Base-by-base conservation (phyloP, 805 yeast genomes). In the Candida ovalis region DNA sequence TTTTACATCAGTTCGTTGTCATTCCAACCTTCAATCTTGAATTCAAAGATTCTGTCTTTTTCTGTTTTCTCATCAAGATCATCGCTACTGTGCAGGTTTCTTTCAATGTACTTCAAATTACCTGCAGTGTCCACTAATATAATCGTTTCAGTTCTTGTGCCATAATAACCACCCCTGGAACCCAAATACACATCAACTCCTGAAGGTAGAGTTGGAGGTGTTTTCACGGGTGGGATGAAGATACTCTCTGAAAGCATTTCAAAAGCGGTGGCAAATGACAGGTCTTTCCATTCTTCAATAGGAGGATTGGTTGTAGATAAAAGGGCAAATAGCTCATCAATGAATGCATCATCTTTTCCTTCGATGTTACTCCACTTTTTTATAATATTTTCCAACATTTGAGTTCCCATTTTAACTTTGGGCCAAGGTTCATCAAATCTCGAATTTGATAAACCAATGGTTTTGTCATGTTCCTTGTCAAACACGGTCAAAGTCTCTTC, bases 81-180 rank as follows among this genome's bases (percentile, higher is more conserved):
- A 56, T 79, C 82, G 12, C 72, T 59, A n/a, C 73, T 66, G 56
- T 83, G 85, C 18, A 86, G 56, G 47, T 79, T 78, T 42, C 73
- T 70, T 61, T 90, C 96, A 13, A 77, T 68, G 63, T 86, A 87
- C 43, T 76, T 75, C 19, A 86, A 51, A 33, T 67, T 48, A 57
- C 87, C 73, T 36, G 59, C 49, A 35, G 72, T 74, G 58, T 78
- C 80, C 9, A 86, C 73, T 21, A 88, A 56, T 3, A 89, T 73
- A 1, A 89, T 77, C 0, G 96, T 88, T 63, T 90, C 96, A 0
- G 96, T 87, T 46, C 97, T 69, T 0, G 97, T 90, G 0, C 97
- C 97, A 61, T 89, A 91, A 57, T 72, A 81, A 21, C 71, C 64
- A 0, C 89, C 89, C 88, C 15, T 72, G 66, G 38, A 18, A 35